Base-by-base conservation (phyloP, 2,329 filamentous ascomycete genomes). In the Huntiella savannae region DNA sequence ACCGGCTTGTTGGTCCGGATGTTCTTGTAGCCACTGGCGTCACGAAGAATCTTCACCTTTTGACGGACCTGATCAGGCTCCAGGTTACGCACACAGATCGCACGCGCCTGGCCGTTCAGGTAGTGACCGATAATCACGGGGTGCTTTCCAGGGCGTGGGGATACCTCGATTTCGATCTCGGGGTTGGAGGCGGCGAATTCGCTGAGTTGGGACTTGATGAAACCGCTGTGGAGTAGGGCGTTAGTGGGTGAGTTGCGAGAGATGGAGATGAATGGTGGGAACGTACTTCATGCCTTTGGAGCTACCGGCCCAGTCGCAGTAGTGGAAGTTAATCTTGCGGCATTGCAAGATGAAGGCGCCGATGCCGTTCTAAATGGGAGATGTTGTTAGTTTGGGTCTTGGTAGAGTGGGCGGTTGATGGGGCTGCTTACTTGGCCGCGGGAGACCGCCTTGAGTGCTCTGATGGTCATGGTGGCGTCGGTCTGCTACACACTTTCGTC, bases 271-370 rank as follows among this genome's bases (percentile, higher is more conserved):
- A 19, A 4, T 15, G 22, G 33, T n/a, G 15, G 16, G 12, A 12
- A 54, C 72, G 52, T 70, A 91, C 83, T 93, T 91, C 86, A 96
- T 95, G 59, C 91, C 91, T 58, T 69, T 77, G 34, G 88, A 96
- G 62, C 84, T 93, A 52, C 87, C 91, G 49, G 82, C 84, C 75
- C 82, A 87, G 71, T 96, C 86, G 69, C 91, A 96, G 69, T 94
- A 98, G 67, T 93, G 83, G 59, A 98, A 84, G 62, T 94, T 84
- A 62, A 98, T 70, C 59, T 80, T 82, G 70, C 85, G 93, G 77
- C 91, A 98, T 69, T 94, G 88, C 49, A 95, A 75, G 63, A 98
- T 84, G 69, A 96, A 96, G 60, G 87, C 83, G 57, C 88, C 88
- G 55, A 96, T 72, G 71, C 91, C 91, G 68, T 98, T 96, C 87